Conservation (phyloP, 2,329 filamentous ascomycete genomes). For the Trichoderma gracile region DNA sequence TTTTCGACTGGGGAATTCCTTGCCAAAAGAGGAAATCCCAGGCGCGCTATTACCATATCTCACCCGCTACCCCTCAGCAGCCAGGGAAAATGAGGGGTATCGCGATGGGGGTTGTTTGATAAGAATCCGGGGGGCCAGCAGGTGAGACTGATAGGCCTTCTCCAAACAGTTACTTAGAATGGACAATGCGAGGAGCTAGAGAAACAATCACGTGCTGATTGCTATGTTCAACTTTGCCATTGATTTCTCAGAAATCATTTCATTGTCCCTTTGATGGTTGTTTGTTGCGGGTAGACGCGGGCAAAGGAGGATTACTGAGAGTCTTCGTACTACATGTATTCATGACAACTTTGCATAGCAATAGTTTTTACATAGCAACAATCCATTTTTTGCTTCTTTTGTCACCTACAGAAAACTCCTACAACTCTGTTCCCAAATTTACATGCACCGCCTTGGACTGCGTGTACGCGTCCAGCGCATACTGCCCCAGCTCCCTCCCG, state of each 20-base stretch:
- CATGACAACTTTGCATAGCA: too few relatives aligned
- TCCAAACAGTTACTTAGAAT: too few relatives aligned
- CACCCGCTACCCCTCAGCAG: constrained; percentile 17
- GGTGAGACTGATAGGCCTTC: background rate
- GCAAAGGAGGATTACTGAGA: background rate
- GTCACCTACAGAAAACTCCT: background rate
- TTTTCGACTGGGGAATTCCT: constrained; percentile 8
- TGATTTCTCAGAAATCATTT: background rate
- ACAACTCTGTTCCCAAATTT: constrained; percentile 1
- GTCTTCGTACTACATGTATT: too few relatives aligned
- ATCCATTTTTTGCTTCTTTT: background rate
- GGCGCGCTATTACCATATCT: constrained; percentile 21
- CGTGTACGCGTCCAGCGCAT: constrained; percentile 37
- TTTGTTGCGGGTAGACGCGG: constrained; percentile 7
- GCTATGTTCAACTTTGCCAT: background rate
- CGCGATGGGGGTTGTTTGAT: background rate
- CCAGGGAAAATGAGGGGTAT: constrained; percentile 15
- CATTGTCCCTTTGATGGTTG: background rate
- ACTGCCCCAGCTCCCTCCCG: constrained; percentile 37
- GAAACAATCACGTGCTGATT: background rate
- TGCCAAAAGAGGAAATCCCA: constrained; percentile 15
- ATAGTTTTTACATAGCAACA: too few relatives aligned
- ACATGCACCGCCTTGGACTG: constrained; percentile 34
- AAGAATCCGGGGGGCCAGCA: background rate
- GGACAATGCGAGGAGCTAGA: background rate